Evolutionary conservation across 495 filamentous ascomycete species (phyloP).

Genomic region (Pseudomonodictys pantanalensis): DNA sequence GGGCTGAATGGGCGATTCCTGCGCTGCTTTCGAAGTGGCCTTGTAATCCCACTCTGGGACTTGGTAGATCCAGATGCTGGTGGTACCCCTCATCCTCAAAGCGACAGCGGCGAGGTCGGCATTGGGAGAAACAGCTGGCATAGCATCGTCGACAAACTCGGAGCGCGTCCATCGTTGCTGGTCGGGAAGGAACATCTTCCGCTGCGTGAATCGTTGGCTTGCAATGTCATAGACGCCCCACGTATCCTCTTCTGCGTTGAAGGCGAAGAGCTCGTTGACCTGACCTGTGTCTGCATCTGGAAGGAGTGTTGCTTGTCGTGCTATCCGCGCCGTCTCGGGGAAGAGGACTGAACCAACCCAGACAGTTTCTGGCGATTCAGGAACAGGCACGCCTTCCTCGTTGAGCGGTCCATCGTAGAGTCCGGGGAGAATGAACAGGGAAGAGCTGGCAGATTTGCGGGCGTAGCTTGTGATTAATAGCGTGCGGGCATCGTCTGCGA

Average conservation of each 20-base stretch:
- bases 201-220: conserved; percentile 19
- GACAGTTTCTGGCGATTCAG: conserved; percentile 21
- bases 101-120: conserved; percentile 30
- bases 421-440: conserved; percentile 26
- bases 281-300: conserved; percentile 27
- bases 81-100: conserved; percentile 24
- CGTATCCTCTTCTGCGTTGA: conserved; percentile 29
- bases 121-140: conserved; percentile 29
- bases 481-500: conserved; percentile 80
- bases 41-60: conserved; percentile 23
- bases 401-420: conserved; percentile 30
- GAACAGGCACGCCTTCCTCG: conserved; percentile 32
- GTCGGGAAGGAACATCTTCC: conserved; percentile 32
- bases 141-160: conserved; percentile 31
- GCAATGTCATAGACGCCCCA: conserved; percentile 34
- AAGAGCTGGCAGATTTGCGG: conserved; percentile 33
- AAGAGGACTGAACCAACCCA: conserved; percentile 32
- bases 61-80: conserved; percentile 30
- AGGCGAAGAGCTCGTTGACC: conserved; percentile 34
- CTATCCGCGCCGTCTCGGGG: conserved; percentile 25
- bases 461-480: conserved; percentile 73
- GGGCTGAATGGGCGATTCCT: conserved; percentile 25
- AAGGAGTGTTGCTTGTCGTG: conserved; percentile 30
- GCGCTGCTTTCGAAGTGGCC: background rate
- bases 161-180: conserved; percentile 29